Percentiles rank a stretch among this genome's conserved stretches.
These are phyloP conservation scores for Penicillium sp. DNA, from an alignment of 2,329 filamentous ascomycete species.

Conservation along the genomic window DNA sequence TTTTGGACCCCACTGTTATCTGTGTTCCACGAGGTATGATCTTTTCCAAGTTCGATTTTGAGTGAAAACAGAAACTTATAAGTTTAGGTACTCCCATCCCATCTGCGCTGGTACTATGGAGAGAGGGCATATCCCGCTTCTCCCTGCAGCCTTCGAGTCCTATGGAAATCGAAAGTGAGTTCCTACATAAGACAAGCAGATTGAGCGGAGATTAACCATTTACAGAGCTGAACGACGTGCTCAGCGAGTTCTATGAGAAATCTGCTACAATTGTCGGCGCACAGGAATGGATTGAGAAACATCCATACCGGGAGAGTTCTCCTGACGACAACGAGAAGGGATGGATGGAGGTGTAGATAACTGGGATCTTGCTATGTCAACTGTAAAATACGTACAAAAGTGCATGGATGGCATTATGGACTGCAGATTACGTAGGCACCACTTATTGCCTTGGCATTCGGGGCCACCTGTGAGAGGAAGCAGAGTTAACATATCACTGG, in stretches of 20 bases:
- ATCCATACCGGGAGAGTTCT: slow-evolving; percentile 7
- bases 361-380: neutral
- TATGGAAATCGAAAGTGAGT: slow-evolving; percentile 7
- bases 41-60: neutral
- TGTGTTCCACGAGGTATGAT: slow-evolving; percentile 4
- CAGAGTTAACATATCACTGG: neutral
- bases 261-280: neutral
- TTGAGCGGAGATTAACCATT: neutral
- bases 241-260: slow-evolving; percentile 9
- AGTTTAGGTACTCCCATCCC: slow-evolving; percentile 2
- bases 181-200: neutral
- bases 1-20: slow-evolving; percentile 4
- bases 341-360: slow-evolving; percentile 1
- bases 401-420: neutral
- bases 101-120: slow-evolving; percentile 4
- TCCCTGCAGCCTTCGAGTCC: slow-evolving; percentile 8
- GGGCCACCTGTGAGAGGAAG: neutral
- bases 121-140: slow-evolving; percentile 5
- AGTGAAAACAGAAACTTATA: neutral
- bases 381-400: neutral
- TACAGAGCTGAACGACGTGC: slow-evolving; percentile 1
- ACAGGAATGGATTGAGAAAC: slow-evolving; percentile 8
- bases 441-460: neutral
- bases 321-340: slow-evolving; percentile 3
- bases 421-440: neutral